Percentiles rank a stretch among this genome's conserved stretches.
phyloP scores from a whole-genome alignment of 257 asterid species.

The Capsicum chinense region DNA sequence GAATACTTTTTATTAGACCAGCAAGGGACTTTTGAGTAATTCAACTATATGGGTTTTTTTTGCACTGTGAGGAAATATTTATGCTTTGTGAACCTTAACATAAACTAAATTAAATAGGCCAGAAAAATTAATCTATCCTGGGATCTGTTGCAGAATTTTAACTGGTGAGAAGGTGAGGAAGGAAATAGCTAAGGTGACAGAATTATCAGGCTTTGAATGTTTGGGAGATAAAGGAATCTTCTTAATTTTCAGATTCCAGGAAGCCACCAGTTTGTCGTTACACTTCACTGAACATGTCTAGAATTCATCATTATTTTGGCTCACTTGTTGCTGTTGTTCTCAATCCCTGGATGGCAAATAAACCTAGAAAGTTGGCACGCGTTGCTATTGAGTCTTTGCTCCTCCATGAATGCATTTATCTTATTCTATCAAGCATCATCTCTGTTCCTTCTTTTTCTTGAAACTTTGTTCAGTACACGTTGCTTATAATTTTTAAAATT shows the following conservation, averaged over 20 bases:
- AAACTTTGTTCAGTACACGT: neutral
- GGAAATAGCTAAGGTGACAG: conserved; percentile 19
- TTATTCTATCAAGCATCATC: neutral
- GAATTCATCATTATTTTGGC: neutral
- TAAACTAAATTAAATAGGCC: neutral
- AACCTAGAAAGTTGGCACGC: neutral
- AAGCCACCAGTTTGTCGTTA: neutral
- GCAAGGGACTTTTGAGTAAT: conserved; percentile 2
- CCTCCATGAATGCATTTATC: neutral
- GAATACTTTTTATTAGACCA: conserved; percentile 1
- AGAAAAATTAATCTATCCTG: neutral
- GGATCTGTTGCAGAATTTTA: neutral
- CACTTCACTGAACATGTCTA: neutral
- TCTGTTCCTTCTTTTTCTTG: conserved; percentile 11
- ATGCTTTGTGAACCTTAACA: conserved; percentile 19
- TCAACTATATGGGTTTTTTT: neutral
- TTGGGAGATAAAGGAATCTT: neutral
- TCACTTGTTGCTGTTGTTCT: neutral
- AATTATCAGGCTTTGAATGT: neutral
- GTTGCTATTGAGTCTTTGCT: conserved; percentile 3
- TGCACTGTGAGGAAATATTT: neutral
- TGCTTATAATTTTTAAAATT: neutral
- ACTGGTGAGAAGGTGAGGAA: neutral
- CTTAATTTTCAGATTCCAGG: neutral
- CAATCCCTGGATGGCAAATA: conserved; percentile 10